Conservation (phyloP, 1,284 basidiomycete genomes). For the Phlebopus sp. region DNA sequence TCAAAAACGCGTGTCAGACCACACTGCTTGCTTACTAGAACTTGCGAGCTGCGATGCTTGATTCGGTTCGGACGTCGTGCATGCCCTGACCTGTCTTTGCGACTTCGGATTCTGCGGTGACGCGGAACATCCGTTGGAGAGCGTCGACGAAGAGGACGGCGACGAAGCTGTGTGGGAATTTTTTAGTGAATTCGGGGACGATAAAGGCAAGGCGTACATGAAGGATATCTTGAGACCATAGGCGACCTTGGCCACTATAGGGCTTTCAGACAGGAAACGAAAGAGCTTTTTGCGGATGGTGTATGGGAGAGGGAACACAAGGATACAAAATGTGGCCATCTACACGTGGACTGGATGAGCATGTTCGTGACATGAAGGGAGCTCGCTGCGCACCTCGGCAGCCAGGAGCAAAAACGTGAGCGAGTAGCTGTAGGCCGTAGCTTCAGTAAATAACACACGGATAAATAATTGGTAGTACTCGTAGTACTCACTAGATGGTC, state of each 20-base stretch:
- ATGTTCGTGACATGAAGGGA: background rate
- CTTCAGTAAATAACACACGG: conserved; percentile 6
- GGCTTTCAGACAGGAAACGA: conserved; percentile 70
- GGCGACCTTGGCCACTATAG: conserved; percentile 68
- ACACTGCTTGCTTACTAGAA: conserved; percentile 72
- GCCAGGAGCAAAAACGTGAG: conserved; percentile 77
- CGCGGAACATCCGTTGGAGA: conserved; percentile 88
- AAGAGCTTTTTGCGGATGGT: conserved; percentile 71
- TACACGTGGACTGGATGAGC: conserved; percentile 18
- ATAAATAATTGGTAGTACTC: too few relatives aligned
- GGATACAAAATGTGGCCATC: conserved; percentile 73
- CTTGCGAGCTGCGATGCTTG: conserved; percentile 83
- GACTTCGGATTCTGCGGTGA: conserved; percentile 72
- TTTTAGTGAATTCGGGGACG: background rate
- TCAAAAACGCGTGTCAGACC: background rate
- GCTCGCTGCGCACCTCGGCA: conserved; percentile 47
- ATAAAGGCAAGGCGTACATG: conserved; percentile 57
- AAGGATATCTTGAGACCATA: conserved; percentile 91
- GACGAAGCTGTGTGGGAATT: conserved; percentile 64
- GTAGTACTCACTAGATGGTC: conserved; percentile 64
- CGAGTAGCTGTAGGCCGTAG: conserved; percentile 49
- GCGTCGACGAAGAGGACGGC: conserved; percentile 87
- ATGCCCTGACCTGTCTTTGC: conserved; percentile 58
- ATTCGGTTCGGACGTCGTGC: conserved; percentile 76
- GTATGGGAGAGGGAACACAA: conserved; percentile 78